A percentile compares a stretch with the other conserved stretches of the same genome.
Conservation (phyloP, 208 protist genomes). For the Trypanosoma boissoni region DNA sequence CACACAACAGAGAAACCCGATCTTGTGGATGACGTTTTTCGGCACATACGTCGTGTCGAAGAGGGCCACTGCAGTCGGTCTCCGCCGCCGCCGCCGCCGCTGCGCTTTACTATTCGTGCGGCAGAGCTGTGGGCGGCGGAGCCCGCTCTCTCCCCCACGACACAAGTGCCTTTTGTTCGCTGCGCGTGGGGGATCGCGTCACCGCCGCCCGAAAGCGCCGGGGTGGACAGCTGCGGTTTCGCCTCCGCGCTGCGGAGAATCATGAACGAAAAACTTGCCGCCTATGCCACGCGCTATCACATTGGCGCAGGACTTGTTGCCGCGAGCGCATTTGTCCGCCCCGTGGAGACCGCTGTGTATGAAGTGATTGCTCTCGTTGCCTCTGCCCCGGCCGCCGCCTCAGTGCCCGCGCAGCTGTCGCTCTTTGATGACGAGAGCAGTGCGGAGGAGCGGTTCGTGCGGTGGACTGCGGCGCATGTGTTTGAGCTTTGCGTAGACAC, state of each 20-base stretch:
- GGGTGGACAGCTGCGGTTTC: constrained; percentile 4
- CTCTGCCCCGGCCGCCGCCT: not conserved
- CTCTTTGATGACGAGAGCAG: constrained; percentile 8
- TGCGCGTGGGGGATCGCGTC: too few relatives aligned
- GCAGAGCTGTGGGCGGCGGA: constrained; percentile 11
- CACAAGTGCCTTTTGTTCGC: constrained; percentile 13
- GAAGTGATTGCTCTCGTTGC: constrained; percentile 9
- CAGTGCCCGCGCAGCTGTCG: not conserved
- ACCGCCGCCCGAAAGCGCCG: too few relatives aligned
- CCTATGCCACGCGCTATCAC: too few relatives aligned
- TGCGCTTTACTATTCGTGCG: constrained; percentile 3
- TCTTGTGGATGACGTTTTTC: constrained; percentile 14
- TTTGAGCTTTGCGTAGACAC: constrained; percentile 9
- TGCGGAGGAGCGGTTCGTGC: not conserved
- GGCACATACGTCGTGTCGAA: not conserved
- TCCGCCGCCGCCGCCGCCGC: not conserved
- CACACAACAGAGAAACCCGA: too few relatives aligned
- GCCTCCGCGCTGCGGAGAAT: not conserved
- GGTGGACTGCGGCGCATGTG: constrained; percentile 14
- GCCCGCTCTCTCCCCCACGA: constrained; percentile 3
- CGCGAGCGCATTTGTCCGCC: constrained; percentile 8
- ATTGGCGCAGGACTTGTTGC: too few relatives aligned
- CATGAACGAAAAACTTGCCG: too few relatives aligned
- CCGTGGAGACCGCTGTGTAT: not conserved
- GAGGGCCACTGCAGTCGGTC: not conserved